Conservation (phyloP, 2,329 filamentous ascomycete species). For the Ampelomyces quisqualis region DNA sequence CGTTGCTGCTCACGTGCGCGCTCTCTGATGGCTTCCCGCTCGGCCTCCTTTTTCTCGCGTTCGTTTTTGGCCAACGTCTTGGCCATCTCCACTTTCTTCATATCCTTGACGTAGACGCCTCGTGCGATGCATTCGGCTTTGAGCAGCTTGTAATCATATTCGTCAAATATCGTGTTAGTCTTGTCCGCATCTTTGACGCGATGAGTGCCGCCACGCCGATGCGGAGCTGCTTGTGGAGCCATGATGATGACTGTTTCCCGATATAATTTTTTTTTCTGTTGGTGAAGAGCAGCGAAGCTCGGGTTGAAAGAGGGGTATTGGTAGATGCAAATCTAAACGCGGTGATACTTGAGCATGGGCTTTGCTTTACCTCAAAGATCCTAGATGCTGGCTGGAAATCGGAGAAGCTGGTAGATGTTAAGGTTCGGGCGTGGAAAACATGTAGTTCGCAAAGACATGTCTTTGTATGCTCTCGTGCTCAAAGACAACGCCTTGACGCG, state of each 20-base stretch:
- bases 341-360: too few relatives aligned
- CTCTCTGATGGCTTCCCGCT: slow-evolving; percentile 14
- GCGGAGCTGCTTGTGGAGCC: slow-evolving; percentile 18
- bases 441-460: slow-evolving; percentile 1
- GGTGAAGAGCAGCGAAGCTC: too few relatives aligned
- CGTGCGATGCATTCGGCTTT: slow-evolving; percentile 18
- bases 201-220: slow-evolving; percentile 35
- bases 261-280: too few relatives aligned
- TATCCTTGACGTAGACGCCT: slow-evolving; percentile 30
- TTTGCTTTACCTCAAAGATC: too few relatives aligned
- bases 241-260: not conserved
- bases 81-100: slow-evolving; percentile 34
- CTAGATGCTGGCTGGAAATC: too few relatives aligned
- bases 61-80: slow-evolving; percentile 25
- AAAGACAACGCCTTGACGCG: slow-evolving; percentile 4
- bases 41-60: slow-evolving; percentile 4
- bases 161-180: slow-evolving; percentile 36
- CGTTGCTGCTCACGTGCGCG: slow-evolving; percentile 10
- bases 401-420: too few relatives aligned
- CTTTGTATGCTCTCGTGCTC: not conserved
- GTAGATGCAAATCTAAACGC: too few relatives aligned
- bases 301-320: too few relatives aligned
- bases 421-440: too few relatives aligned
- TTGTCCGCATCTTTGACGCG: slow-evolving; percentile 27
- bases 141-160: slow-evolving; percentile 26